These are phyloP conservation scores for Cajanus cajan DNA, from an alignment of 306 rosid species.

Conservation along the genomic window DNA sequence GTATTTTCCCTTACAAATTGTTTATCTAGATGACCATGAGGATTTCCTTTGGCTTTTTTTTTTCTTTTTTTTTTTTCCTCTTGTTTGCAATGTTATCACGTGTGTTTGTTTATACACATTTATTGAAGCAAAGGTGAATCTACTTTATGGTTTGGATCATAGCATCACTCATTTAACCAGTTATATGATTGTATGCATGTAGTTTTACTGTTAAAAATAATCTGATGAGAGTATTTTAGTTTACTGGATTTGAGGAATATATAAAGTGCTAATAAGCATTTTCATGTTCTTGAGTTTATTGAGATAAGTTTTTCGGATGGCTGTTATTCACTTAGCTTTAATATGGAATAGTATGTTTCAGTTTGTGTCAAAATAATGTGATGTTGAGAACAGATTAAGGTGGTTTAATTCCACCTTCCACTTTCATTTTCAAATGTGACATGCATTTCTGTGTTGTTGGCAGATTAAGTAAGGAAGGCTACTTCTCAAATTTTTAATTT, in stretches of 20 bases:
- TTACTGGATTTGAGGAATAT: slow-evolving; percentile 10
- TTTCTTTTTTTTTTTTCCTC: background rate
- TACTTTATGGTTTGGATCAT: background rate
- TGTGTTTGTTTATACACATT: background rate
- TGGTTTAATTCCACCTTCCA: slow-evolving; percentile 1
- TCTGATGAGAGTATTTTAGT: slow-evolving; percentile 1
- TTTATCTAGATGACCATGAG: slow-evolving; percentile 10
- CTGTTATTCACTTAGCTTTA: slow-evolving; percentile 1
- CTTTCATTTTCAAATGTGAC: background rate
- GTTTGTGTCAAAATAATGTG: background rate
- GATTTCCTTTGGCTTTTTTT: background rate
- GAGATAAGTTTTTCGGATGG: background rate
- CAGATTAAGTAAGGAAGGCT: background rate
- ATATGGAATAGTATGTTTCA: slow-evolving; percentile 5
- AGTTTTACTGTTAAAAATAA: background rate
- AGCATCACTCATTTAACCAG: background rate
- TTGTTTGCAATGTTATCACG: slow-evolving; percentile 1
- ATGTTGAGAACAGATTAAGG: background rate
- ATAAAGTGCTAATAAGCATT: background rate
- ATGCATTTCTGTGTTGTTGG: background rate
- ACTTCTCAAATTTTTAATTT: slow-evolving; percentile 23
- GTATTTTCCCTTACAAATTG: slow-evolving; percentile 37
- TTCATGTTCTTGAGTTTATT: background rate
- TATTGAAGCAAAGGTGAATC: slow-evolving; percentile 8
- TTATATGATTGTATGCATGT: background rate